Evolutionary conservation across 176 grass and related monocot species (phyloP), one percentile per base, ranked within the genome.

Genomic region (Oryza meyeriana): DNA sequence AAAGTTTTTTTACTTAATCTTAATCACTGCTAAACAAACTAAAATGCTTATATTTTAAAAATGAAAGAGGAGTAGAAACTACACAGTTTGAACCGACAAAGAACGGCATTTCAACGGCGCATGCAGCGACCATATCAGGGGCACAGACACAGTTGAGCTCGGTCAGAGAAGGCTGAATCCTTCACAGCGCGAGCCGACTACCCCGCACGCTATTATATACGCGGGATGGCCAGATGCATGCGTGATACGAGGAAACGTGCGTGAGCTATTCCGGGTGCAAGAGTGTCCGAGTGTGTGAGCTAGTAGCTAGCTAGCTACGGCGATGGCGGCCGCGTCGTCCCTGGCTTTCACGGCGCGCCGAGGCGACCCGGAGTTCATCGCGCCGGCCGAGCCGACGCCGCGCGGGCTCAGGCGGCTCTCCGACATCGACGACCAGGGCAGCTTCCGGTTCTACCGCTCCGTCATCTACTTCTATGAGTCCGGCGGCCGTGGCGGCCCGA

Each of bases 371-470:
- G 69, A 55, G 57, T 69, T 88, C 18, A 76, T 88, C 1, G 31
- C 61, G 33, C 87, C 81, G 41, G 52, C 87, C 8, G 35, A 8
- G 5, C 44, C 81, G 59, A 80, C 81, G 5, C 87, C 76, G 27
- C 81, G 64, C 45, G 87, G 84, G 69, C 29, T 83, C 67, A 79
- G 74, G 58, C 45, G 42, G 24, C 75, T 88, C 38, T 88, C 87
- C 25, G 87, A 88, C 81, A 72, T 88, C 81, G 81, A 88, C 61
- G 87, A 88, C 69, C 87, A 88, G 75, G 69, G 74, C 14, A 73
- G 81, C 75, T 35, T 88, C 45, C 81, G 81, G 18, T 84, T 79
- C 81, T 79, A 84, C 57, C 75, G 80, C 20, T 78, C 74, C 29
- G 32, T 47, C 44, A 67, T 88, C 61, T 78, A 79, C 41, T 84